Conservation (phyloP, 169 alveolate genomes). For the Cryptosporidium canis region DNA sequence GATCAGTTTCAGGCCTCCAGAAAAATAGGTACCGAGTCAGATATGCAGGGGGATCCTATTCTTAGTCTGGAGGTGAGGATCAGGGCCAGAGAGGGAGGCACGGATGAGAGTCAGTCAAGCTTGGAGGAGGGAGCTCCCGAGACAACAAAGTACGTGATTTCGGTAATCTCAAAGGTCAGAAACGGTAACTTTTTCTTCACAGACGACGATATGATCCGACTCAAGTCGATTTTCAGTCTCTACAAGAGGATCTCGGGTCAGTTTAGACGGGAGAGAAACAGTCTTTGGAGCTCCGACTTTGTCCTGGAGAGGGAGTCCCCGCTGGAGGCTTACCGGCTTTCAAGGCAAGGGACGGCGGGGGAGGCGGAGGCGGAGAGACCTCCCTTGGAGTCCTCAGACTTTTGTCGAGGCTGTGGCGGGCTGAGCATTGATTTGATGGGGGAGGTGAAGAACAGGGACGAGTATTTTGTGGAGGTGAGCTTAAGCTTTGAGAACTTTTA, state of each 20-base stretch:
- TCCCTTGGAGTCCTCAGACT: background rate
- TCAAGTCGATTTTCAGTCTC: background rate
- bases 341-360: too few species aligned
- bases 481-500: slow-evolving; percentile 27
- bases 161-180: background rate
- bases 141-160: background rate
- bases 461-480: slow-evolving; percentile 15
- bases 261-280: slow-evolving; percentile 14
- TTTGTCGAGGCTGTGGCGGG: slow-evolving; percentile 29
- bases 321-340: background rate
- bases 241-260: background rate
- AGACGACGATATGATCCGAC: background rate
- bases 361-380: too few species aligned
- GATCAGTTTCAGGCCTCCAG: background rate
- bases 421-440: background rate
- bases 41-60: background rate
- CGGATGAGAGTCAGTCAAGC: background rate
- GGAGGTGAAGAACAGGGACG: background rate
- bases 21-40: background rate
- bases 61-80: slow-evolving; percentile 9
- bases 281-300: slow-evolving; percentile 4
- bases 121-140: background rate
- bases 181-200: slow-evolving; percentile 38
- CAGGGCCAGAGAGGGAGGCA: background rate
- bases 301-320: slow-evolving; percentile 12